A percentile compares a stretch with the other conserved stretches of the same genome.
Conservation (phyloP, 495 filamentous ascomycete genomes). For the Chaetomium cochliodes region DNA sequence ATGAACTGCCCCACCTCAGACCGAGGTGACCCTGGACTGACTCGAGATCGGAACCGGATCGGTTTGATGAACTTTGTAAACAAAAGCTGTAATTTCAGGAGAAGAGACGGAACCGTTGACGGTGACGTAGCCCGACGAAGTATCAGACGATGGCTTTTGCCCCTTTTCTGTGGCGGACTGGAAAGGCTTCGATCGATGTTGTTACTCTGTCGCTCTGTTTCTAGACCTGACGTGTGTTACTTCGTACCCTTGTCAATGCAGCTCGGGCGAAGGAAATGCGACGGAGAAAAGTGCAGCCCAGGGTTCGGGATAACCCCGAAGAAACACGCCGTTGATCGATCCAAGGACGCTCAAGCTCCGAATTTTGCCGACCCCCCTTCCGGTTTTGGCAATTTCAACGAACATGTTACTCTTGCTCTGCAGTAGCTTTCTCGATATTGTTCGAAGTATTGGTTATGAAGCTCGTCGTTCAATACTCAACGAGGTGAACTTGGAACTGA, state of each 20-base stretch:
- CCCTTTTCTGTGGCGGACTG: not conserved
- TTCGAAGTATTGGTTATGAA: too few relatives aligned
- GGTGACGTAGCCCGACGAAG: not conserved
- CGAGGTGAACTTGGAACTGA: not conserved
- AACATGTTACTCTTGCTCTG: not conserved
- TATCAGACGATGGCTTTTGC: not conserved
- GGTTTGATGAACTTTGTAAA: not conserved
- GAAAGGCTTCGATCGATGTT: not conserved
- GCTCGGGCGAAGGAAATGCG: not conserved
- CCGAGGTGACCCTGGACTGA: not conserved
- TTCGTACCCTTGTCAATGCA: not conserved
- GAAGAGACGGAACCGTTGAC: not conserved
- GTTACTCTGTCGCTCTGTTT: not conserved
- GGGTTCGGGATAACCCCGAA: not conserved
- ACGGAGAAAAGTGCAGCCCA: slow-evolving; percentile 5
- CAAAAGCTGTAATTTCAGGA: not conserved
- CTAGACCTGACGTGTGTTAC: too few relatives aligned
- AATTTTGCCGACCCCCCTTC: slow-evolving; percentile 15
- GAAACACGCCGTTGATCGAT: not conserved
- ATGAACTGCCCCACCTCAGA: not conserved
- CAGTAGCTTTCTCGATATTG: not conserved
- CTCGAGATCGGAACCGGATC: not conserved
- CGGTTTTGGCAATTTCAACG: not conserved
- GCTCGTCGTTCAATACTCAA: not conserved
- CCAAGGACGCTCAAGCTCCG: not conserved